Evolutionary conservation across 805 yeast genomes (phyloP), one percentile per base, ranked within the genome.

Genomic region (Metschnikowia shivogae): DNA sequence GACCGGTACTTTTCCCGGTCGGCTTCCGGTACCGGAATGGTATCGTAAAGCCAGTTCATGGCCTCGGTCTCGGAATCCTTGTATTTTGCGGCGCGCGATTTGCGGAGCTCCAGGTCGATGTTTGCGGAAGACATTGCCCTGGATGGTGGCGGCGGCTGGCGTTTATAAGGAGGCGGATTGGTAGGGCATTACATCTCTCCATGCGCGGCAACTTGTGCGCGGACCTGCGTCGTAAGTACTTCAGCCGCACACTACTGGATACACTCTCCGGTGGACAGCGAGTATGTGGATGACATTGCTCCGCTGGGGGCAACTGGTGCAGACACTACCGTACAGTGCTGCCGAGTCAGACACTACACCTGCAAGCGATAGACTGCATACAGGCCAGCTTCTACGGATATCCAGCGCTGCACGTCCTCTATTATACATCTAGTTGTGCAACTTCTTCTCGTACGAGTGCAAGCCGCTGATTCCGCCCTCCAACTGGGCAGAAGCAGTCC

Each of bases 381-480:
- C n/a, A n/a, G n/a, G n/a, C n/a, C n/a, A n/a, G n/a, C n/a, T n/a
- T n/a, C n/a, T n/a, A n/a, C n/a, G n/a, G n/a, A n/a, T 17, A 17
- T 17, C 17, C 17, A 17, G 17, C n/a, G n/a, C 3, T 17, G 17
- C 17, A 17, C 3, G 17, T 17, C 17, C n/a, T 17, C 17, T 17
- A 17, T 17, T 17, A 17, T 29, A 11, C 4, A 1, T 12, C 62
- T 80, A 89, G 65, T 88, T 89, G 79, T 89, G 96, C 66, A 93
- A 77, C 73, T 96, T 89, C 82, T 93, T 93, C 76, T 93, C 99
- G 68, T 87, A 93, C 48, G 97, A 90, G 78, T 89, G 89, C 72
- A 93, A 81, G 64, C 95, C 90, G 73, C 89, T 86, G 52, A 93
- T 92, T 71, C 98, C 98, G 77, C 99, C 99, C 76, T 93, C 99